Conservation (phyloP, 192 early-diverging fungal genomes). For the Coemansia sp. region DNA sequence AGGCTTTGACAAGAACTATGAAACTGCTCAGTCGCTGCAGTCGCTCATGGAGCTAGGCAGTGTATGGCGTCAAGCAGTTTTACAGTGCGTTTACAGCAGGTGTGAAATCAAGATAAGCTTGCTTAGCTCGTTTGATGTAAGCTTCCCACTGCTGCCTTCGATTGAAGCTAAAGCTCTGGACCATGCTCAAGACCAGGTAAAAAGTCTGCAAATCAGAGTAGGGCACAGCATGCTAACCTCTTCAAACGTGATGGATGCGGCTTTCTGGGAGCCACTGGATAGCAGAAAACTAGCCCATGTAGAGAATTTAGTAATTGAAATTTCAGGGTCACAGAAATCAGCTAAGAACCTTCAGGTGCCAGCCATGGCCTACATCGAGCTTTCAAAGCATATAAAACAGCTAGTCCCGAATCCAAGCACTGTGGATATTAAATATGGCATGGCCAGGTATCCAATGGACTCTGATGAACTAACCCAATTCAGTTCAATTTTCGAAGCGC, state of each 20-base stretch:
- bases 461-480: background rate
- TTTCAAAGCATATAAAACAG: background rate
- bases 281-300: background rate
- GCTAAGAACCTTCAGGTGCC: background rate
- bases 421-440: background rate
- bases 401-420: background rate
- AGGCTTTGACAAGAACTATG: background rate
- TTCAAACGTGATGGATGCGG: background rate
- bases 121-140: background rate
- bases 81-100: background rate
- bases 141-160: background rate
- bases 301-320: background rate
- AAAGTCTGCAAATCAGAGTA: background rate
- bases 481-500: background rate
- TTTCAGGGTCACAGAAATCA: background rate
- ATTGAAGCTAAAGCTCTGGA: background rate
- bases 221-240: background rate
- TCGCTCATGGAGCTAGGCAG: background rate
- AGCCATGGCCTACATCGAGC: background rate
- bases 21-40: background rate
- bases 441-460: background rate
- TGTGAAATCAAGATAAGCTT: background rate
- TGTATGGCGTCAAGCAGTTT: background rate
- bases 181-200: background rate
- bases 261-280: background rate